Percentiles rank a stretch among this genome's conserved stretches.
Conservation (phyloP, 805 yeast species). For the Ogataea henricii region DNA sequence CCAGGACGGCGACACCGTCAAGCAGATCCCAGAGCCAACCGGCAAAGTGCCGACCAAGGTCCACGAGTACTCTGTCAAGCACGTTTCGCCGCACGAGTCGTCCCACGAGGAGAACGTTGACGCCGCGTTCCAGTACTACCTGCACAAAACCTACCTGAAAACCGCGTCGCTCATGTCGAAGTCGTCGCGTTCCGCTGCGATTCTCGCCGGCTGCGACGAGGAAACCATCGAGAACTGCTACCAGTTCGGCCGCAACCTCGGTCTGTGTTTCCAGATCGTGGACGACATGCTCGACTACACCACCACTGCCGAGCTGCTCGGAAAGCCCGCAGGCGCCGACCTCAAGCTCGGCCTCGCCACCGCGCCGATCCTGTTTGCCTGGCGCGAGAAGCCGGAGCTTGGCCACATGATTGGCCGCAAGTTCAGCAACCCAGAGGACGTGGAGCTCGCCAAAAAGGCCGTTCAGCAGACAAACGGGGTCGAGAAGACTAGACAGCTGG, state of each 20-base stretch:
- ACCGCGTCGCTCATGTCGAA: constrained; percentile 95
- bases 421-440: constrained; percentile 79
- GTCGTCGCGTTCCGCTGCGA: constrained; percentile 90
- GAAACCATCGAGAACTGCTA: constrained; percentile 81
- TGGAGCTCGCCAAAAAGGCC: constrained; percentile 74
- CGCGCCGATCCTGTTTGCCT: constrained; percentile 93
- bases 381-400: constrained; percentile 83
- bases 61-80: constrained; percentile 55
- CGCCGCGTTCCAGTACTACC: constrained; percentile 92
- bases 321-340: constrained; percentile 97
- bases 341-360: constrained; percentile 92
- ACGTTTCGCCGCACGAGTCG: constrained; percentile 23
- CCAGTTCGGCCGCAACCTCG: constrained; percentile 89
- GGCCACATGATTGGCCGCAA: constrained; percentile 85
- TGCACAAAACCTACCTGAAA: constrained; percentile 92
- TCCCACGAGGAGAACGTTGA: constrained; percentile 67
- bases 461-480: constrained; percentile 76
- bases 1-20: constrained; percentile 44
- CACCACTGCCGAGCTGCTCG: constrained; percentile 78
- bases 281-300: constrained; percentile 97
- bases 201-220: constrained; percentile 80
- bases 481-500: constrained; percentile 71
- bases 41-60: constrained; percentile 62
- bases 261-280: constrained; percentile 92
- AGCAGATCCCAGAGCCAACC: constrained; percentile 56